A percentile compares a stretch with the other conserved stretches of the same genome.
Conservation (phyloP, 2,329 filamentous ascomycete species). For the Neurospora sp. region DNA sequence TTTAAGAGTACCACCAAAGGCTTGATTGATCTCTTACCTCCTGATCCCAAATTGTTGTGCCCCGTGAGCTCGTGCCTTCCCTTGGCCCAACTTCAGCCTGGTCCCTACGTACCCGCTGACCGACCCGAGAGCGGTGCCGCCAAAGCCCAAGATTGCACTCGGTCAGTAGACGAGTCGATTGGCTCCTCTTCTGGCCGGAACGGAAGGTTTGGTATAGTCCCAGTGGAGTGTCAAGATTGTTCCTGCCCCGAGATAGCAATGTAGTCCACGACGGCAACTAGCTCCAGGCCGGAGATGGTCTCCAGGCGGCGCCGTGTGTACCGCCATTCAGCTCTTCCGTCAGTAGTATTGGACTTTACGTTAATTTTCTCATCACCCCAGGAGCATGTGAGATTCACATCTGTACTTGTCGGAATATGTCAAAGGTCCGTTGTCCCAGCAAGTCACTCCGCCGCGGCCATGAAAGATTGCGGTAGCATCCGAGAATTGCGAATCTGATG, state of each 20-base stretch:
- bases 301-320: not conserved
- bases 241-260: not conserved
- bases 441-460: not conserved
- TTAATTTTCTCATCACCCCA: not conserved
- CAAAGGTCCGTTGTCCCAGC: not conserved
- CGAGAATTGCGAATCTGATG: not conserved
- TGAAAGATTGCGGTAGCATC: not conserved
- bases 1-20: not conserved
- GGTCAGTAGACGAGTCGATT: too few species aligned
- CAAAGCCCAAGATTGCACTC: too few species aligned
- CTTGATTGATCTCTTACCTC: not conserved
- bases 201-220: too few species aligned
- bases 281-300: not conserved
- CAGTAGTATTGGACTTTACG: not conserved
- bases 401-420: not conserved
- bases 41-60: not conserved
- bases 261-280: not conserved
- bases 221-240: not conserved
- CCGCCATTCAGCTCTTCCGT: not conserved
- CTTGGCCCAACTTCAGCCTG: too few species aligned
- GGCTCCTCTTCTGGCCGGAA: too few species aligned
- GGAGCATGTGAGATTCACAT: not conserved
- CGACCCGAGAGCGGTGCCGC: too few species aligned
- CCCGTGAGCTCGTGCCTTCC: not conserved
- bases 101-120: too few species aligned